Conservation (phyloP, 306 rosid genomes). For the Mimosa pudica region DNA sequence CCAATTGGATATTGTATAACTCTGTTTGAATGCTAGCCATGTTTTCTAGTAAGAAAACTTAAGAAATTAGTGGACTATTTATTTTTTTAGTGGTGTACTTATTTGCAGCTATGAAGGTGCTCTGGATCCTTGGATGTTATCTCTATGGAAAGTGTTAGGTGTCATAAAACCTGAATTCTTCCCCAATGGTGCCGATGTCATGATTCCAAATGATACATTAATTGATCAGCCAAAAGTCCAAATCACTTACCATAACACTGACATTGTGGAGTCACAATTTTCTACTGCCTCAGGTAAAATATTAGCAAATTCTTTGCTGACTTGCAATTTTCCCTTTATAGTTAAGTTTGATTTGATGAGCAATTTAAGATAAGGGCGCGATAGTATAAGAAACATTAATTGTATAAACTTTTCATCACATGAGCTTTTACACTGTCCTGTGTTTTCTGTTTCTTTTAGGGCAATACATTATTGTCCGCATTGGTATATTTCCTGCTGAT, state of each 20-base stretch:
- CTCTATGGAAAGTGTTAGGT: constrained; percentile 68
- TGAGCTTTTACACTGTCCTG: neutral
- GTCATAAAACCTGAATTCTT: constrained; percentile 56
- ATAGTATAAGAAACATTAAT: neutral
- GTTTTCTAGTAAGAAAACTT: neutral
- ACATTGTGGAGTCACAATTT: constrained; percentile 48
- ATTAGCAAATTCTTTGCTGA: constrained; percentile 28
- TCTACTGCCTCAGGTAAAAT: constrained; percentile 58
- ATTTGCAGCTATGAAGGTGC: constrained; percentile 82
- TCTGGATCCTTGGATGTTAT: constrained; percentile 90
- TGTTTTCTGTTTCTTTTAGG: neutral
- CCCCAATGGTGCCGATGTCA: constrained; percentile 63
- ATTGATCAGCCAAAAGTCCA: constrained; percentile 68
- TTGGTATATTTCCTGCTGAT: neutral
- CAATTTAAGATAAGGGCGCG: neutral
- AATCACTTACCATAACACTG: constrained; percentile 58
- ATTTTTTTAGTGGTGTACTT: constrained; percentile 26
- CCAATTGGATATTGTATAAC: neutral
- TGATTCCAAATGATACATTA: constrained; percentile 47
- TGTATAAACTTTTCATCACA: neutral
- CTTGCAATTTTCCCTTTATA: constrained; percentile 25
- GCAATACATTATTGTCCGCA: neutral
- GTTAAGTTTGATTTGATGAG: neutral
- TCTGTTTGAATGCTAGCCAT: neutral
- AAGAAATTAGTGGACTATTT: constrained; percentile 11